phyloP scores from a whole-genome alignment of 1,284 basidiomycete genomes.

The Austroboletus niveus region DNA sequence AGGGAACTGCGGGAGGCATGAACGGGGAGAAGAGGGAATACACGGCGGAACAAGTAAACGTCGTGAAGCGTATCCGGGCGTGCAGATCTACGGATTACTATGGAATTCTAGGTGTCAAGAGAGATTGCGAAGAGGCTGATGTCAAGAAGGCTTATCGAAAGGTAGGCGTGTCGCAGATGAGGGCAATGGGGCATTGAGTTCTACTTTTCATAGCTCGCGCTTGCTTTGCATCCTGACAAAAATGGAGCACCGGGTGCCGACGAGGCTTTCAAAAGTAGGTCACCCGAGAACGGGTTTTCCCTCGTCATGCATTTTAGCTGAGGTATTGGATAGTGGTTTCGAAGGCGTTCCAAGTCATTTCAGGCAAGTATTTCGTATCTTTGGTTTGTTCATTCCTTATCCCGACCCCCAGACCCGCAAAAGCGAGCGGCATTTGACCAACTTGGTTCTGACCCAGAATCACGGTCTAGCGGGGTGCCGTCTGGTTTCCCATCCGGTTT shows the following conservation, averaged over 20 bases:
- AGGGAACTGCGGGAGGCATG: constrained; percentile 51
- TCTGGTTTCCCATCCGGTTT: constrained; percentile 55
- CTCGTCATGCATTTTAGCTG: constrained; percentile 5
- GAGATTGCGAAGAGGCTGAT: constrained; percentile 84
- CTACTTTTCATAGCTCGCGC: constrained; percentile 64
- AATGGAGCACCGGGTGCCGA: constrained; percentile 97
- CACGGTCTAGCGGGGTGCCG: constrained; percentile 68
- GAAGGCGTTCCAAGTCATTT: constrained; percentile 95
- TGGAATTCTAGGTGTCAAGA: constrained; percentile 85
- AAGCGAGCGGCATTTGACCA: constrained; percentile 90
- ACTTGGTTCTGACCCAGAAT: constrained; percentile 85
- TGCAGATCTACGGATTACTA: constrained; percentile 95
- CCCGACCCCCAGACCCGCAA: constrained; percentile 64
- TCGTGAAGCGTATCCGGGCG: constrained; percentile 84
- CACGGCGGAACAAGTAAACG: constrained; percentile 79
- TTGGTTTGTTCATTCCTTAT: constrained; percentile 4
- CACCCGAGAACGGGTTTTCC: neutral
- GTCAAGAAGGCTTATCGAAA: constrained; percentile 98
- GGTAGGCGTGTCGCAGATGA: constrained; percentile 43
- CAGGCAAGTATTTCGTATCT: constrained; percentile 69
- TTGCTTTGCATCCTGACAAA: constrained; percentile 96
- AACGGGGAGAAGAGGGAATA: constrained; percentile 79
- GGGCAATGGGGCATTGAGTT: constrained; percentile 12
- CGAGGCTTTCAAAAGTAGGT: constrained; percentile 96
- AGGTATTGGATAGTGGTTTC: constrained; percentile 76